phyloP scores from a whole-genome alignment of 495 filamentous ascomycete genomes.

The Rusavskia elegans region DNA sequence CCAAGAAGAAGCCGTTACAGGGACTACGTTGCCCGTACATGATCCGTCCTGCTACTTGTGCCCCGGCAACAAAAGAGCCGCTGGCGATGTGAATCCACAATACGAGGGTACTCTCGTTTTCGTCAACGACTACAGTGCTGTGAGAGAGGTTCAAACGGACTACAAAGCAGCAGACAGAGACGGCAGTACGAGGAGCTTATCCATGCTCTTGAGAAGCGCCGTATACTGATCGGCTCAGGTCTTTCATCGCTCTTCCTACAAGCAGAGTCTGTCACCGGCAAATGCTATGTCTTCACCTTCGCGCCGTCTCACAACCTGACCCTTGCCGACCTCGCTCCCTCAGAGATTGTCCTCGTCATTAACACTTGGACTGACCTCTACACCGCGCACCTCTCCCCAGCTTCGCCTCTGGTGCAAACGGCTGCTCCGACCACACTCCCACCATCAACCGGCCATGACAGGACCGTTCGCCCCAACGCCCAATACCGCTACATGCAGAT shows the following conservation, averaged over 20 bases:
- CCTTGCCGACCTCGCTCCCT: slow-evolving; percentile 63
- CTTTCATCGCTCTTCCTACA: slow-evolving; percentile 64
- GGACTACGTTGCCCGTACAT: slow-evolving; percentile 60
- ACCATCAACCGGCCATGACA: slow-evolving; percentile 29
- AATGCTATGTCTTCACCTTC: slow-evolving; percentile 96
- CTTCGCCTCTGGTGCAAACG: slow-evolving; percentile 43
- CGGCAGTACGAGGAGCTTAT: slow-evolving; percentile 24
- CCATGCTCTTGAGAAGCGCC: background rate
- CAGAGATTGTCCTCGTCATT: slow-evolving; percentile 59
- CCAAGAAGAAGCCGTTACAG: slow-evolving; percentile 70
- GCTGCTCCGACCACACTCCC: slow-evolving; percentile 30
- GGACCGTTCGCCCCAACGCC: slow-evolving; percentile 39
- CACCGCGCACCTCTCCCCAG: slow-evolving; percentile 55
- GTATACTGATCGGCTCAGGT: slow-evolving; percentile 26
- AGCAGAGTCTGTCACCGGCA: slow-evolving; percentile 76
- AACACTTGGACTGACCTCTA: slow-evolving; percentile 84
- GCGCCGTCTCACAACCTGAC: slow-evolving; percentile 80
- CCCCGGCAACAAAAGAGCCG: slow-evolving; percentile 81
- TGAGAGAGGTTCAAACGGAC: slow-evolving; percentile 76
- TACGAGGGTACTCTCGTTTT: slow-evolving; percentile 86
- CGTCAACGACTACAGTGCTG: slow-evolving; percentile 93
- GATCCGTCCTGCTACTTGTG: slow-evolving; percentile 93
- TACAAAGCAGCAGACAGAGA: slow-evolving; percentile 39
- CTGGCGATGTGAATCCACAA: slow-evolving; percentile 74
- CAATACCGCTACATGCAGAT: slow-evolving; percentile 98